A percentile compares a stretch with the other conserved stretches of the same genome.
Evolutionary conservation across 2,329 filamentous ascomycete species (phyloP).

Genomic region (Apiospora malaysiana): DNA sequence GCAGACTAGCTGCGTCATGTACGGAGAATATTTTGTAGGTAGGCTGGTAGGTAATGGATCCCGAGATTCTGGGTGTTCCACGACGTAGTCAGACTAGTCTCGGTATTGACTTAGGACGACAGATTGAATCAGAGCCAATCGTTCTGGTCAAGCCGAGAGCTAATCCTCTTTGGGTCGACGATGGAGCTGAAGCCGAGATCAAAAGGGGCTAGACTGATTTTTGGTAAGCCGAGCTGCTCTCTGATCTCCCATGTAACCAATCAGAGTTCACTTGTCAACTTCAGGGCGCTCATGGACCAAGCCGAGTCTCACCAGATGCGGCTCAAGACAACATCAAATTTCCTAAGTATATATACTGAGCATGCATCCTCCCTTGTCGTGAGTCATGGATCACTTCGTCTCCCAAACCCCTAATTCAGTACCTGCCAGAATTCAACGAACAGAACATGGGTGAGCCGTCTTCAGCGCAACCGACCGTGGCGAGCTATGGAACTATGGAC

Average conservation of each 20-base stretch:
- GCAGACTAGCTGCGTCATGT: not conserved
- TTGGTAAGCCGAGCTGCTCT: conserved; percentile 5
- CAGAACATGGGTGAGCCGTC: not conserved
- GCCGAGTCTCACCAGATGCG: not conserved
- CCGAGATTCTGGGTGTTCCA: not conserved
- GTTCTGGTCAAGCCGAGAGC: not conserved
- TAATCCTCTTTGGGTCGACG: not conserved
- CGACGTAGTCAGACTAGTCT: conserved; percentile 3
- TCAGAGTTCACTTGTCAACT: not conserved
- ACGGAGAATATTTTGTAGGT: not conserved
- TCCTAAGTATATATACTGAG: not conserved
- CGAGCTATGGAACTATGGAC: not conserved
- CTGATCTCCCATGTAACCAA: not conserved
- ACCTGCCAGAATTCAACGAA: not conserved
- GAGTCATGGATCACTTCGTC: rapidly evolving
- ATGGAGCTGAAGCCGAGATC: conserved; percentile 8
- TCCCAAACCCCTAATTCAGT: too few relatives aligned
- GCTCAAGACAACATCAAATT: not conserved
- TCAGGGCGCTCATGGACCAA: not conserved
- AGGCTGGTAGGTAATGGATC: not conserved
- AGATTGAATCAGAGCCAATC: conserved; percentile 9
- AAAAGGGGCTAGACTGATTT: not conserved
- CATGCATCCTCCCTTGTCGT: not conserved
- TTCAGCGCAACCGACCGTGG: not conserved
- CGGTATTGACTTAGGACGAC: not conserved